Base-by-base conservation (phyloP, 2,329 filamentous ascomycete genomes). In the Curvularia hawaiiensis region DNA sequence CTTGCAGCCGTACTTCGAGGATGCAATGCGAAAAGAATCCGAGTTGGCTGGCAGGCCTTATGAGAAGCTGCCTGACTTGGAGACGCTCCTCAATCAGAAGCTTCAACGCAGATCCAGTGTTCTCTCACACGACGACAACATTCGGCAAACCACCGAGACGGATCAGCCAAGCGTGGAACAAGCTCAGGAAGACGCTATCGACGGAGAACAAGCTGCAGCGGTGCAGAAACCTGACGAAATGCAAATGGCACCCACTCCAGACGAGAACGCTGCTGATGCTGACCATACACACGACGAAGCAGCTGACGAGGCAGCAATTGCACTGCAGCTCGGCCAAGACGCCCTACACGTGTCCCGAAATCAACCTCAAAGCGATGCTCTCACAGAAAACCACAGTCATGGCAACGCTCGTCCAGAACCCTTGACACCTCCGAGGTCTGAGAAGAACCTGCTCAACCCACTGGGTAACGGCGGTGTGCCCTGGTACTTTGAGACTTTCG, bases 401-500 rank as follows among this genome's bases (percentile, higher is more conserved):
- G 48, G n/a, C 8, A 59, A 61, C 18, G 63, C 52, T 14, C 60
- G 73, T 39, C 58, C 65, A 3, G 75, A 75, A 20, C 88, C 88
- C 3, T 85, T 88, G 11, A 90, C 88, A 2, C 88, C 88, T 26
- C 88, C 88, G 1, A 83, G 87, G 51, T 90, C 75, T 3, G 75
- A 77, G 52, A 76, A 77, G 54, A 82, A 84, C 44, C 74, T 81
- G 2, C 69, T 78, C 62, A 84, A 87, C 35, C 67, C 70, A 8
- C 61, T 76, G 14, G 67, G 69, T 18, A 67, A 75, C 48, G 94
- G 94, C 56, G 94, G 94, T 33, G 82, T 96, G 12, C 87, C 91
- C 8, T 97, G 92, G 92, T 97, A 96, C 75, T 84, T 97, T 58
- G 85, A 90, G 69, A 84, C 86, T 9, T 96, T 96, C 71, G 86